Percentiles rank a stretch among this genome's conserved stretches.
These are phyloP conservation scores for Flaveria linearis DNA, from an alignment of 129 eudicot genomes.

Conservation along the genomic window DNA sequence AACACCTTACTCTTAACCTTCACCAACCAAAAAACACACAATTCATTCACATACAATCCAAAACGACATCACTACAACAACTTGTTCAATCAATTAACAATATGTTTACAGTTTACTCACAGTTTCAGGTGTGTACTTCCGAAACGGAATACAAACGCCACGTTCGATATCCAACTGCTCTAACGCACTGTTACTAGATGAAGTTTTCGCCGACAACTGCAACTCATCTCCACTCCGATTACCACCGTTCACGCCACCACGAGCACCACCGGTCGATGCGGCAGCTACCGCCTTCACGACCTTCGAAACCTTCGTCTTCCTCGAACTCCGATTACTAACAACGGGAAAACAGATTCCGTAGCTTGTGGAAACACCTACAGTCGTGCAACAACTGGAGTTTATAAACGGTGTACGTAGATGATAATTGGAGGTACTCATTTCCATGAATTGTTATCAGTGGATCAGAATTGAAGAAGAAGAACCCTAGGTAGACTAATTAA, in stretches of 20 bases:
- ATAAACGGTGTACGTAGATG: conserved; percentile 28
- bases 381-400: conserved; percentile 27
- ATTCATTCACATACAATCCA: conserved; percentile 1
- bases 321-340: conserved; percentile 3
- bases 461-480: background rate
- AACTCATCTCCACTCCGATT: conserved; percentile 21
- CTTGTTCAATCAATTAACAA: background rate
- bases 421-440: conserved; percentile 19
- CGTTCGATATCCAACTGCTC: conserved; percentile 95
- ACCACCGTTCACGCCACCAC: conserved; percentile 27
- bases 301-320: conserved; percentile 24
- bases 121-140: conserved; percentile 77
- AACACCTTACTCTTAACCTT: conserved; percentile 91
- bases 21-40: conserved; percentile 32
- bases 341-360: conserved; percentile 25
- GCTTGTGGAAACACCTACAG: conserved; percentile 10
- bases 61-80: background rate
- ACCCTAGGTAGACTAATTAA: background rate
- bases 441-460: conserved; percentile 15
- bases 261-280: conserved; percentile 23
- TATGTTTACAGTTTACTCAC: conserved; percentile 4
- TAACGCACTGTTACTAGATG: conserved; percentile 55
- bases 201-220: conserved; percentile 15
- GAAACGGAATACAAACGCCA: conserved; percentile 95
- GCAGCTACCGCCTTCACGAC: conserved; percentile 34